Evolutionary conservation across 805 yeast genomes (phyloP).

Genomic region (Wickerhamomyces silvicola): DNA sequence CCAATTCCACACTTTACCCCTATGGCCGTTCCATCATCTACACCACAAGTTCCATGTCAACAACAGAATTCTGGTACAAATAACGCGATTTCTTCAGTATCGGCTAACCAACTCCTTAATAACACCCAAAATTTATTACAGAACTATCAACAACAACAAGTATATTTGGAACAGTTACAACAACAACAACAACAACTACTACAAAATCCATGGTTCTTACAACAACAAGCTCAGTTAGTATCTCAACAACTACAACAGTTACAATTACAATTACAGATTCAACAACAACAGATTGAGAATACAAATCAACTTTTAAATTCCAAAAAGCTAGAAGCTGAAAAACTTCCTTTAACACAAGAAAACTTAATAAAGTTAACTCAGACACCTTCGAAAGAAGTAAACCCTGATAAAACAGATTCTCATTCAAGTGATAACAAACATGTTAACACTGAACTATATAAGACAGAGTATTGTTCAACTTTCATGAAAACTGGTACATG

Average conservation of each 20-base stretch:
- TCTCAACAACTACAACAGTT: slow-evolving; percentile 22
- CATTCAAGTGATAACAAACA: slow-evolving; percentile 4
- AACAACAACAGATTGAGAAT: slow-evolving; percentile 26
- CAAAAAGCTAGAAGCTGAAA: slow-evolving; percentile 9
- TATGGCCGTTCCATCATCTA: background rate
- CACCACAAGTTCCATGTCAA: slow-evolving; percentile 1
- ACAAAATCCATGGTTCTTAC: slow-evolving; percentile 19
- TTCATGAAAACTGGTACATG: slow-evolving; percentile 65
- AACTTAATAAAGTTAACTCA: slow-evolving; percentile 16
- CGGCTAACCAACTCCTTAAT: slow-evolving; percentile 5
- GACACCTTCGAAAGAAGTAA: slow-evolving; percentile 2
- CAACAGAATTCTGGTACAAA: background rate
- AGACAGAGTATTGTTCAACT: slow-evolving; percentile 85
- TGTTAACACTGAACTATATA: slow-evolving; percentile 65
- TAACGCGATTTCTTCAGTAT: background rate
- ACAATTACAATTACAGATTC: slow-evolving; percentile 22
- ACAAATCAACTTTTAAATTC: slow-evolving; percentile 12
- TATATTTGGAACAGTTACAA: slow-evolving; percentile 14
- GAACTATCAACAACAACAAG: slow-evolving; percentile 18
- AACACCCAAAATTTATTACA: slow-evolving; percentile 13
- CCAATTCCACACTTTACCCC: slow-evolving; percentile 1
- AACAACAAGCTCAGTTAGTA: slow-evolving; percentile 20
- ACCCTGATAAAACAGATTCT: slow-evolving; percentile 1
- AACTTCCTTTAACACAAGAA: slow-evolving; percentile 19
- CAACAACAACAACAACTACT: slow-evolving; percentile 13